These are phyloP conservation scores for Esteya vermicola DNA, from an alignment of 2,329 filamentous ascomycete species.

Conservation along the genomic window DNA sequence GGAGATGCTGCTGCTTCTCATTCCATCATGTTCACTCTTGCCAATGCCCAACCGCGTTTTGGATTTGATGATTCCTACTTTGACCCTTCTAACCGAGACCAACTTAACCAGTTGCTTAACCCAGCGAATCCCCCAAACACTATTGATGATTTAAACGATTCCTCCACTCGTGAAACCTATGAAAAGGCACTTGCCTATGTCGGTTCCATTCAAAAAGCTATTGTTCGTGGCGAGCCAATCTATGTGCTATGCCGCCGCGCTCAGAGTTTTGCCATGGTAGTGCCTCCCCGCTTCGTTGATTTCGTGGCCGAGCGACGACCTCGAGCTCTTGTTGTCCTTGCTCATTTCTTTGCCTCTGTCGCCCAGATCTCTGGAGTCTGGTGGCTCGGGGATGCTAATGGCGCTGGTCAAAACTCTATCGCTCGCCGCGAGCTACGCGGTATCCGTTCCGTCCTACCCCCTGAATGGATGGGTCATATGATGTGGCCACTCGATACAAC, in stretches of 20 bases:
- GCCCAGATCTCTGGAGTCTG: slow-evolving; percentile 12
- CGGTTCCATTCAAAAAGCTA: slow-evolving; percentile 13
- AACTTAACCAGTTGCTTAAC: too few species aligned
- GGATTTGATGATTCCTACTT: slow-evolving; percentile 15
- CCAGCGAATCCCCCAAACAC: neutral
- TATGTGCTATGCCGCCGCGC: slow-evolving; percentile 15
- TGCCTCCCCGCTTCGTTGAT: slow-evolving; percentile 12
- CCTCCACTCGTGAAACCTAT: slow-evolving; percentile 13
- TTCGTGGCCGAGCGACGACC: slow-evolving; percentile 12
- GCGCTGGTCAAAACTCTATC: slow-evolving; percentile 7
- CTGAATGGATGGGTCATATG: slow-evolving; percentile 12
- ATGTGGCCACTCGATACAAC: slow-evolving; percentile 13
- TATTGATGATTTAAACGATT: slow-evolving; percentile 11
- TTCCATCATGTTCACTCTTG: slow-evolving; percentile 9
- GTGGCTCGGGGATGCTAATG: slow-evolving; percentile 13
- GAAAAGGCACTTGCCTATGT: slow-evolving; percentile 15
- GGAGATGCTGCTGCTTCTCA: slow-evolving; percentile 5
- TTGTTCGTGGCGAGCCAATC: slow-evolving; percentile 16
- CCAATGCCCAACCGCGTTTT: slow-evolving; percentile 11
- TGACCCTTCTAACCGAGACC: slow-evolving; percentile 10
- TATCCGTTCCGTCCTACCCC: slow-evolving; percentile 11
- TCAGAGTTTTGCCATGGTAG: slow-evolving; percentile 14
- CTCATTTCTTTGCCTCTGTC: slow-evolving; percentile 14
- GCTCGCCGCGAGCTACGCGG: slow-evolving; percentile 14
- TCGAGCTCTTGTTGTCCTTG: slow-evolving; percentile 14